phyloP scores from a whole-genome alignment of 2,329 filamentous ascomycete genomes.

The Bipolaris cookei region DNA sequence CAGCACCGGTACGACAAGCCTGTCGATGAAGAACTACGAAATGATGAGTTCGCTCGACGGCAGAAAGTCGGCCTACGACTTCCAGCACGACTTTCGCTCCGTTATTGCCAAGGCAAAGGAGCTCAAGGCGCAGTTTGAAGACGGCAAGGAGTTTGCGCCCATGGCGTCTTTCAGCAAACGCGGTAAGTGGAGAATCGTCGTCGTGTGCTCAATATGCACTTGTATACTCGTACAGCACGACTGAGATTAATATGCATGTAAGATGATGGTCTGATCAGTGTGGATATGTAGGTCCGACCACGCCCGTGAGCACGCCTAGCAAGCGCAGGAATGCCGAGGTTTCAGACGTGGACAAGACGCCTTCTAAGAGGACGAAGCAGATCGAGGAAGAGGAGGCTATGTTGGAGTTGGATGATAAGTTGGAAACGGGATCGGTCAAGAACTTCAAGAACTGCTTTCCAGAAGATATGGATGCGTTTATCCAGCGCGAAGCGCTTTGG shows the following conservation, averaged over 20 bases:
- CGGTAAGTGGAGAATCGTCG: conserved; percentile 18
- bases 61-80: conserved; percentile 27
- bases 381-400: conserved; percentile 35
- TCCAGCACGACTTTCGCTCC: conserved; percentile 38
- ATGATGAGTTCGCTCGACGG: conserved; percentile 41
- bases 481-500: conserved; percentile 18
- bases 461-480: conserved; percentile 20
- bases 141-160: conserved; percentile 32
- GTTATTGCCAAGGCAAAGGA: conserved; percentile 36
- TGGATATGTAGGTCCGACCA: background rate
- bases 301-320: conserved; percentile 6
- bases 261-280: background rate
- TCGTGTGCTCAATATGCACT: background rate
- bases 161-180: conserved; percentile 34
- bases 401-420: conserved; percentile 22
- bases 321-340: conserved; percentile 19
- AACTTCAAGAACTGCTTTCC: conserved; percentile 11
- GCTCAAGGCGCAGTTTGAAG: conserved; percentile 33
- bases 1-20: conserved; percentile 26
- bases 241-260: too few species aligned
- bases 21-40: conserved; percentile 30
- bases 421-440: conserved; percentile 5
- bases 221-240: too few species aligned
- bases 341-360: conserved; percentile 14
- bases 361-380: background rate